Conservation (phyloP, 140 eudicot genomes). For the Flaveria floridana region DNA sequence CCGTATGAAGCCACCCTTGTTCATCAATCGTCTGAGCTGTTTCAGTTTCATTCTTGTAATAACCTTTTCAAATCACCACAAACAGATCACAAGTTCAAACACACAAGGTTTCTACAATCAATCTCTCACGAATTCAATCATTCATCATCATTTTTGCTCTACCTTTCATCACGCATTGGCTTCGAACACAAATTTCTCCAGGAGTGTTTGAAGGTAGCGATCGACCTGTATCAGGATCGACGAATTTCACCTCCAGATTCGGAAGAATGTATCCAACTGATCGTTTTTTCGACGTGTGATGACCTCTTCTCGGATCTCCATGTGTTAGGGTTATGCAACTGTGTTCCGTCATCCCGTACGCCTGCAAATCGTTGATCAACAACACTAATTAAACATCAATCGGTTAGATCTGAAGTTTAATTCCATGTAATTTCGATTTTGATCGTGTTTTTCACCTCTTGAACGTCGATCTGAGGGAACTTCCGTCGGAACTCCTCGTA, state of each 20-base stretch:
- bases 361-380: constrained; percentile 36
- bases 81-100: background rate
- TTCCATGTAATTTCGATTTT: background rate
- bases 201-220: constrained; percentile 76
- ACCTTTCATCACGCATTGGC: constrained; percentile 98
- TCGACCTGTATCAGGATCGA: constrained; percentile 71
- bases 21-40: constrained; percentile 73
- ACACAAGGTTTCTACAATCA: too few species aligned
- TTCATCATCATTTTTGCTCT: too few species aligned
- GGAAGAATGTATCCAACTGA: constrained; percentile 87
- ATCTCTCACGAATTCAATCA: too few species aligned
- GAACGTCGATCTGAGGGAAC: constrained; percentile 75
- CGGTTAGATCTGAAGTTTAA: background rate
- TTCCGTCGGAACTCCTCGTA: constrained; percentile 64
- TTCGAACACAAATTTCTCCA: constrained; percentile 93
- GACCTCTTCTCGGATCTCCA: constrained; percentile 63
- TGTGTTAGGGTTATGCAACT: constrained; percentile 91
- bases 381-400: background rate
- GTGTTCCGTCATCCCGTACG: constrained; percentile 98
- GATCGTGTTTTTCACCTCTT: constrained; percentile 49
- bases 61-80: constrained; percentile 42
- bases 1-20: constrained; percentile 94
- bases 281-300: constrained; percentile 66
- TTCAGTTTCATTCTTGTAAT: constrained; percentile 79
- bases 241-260: constrained; percentile 76